Evolutionary conservation across 2,329 filamentous ascomycete genomes (phyloP).

Genomic region (Ceratocystiopsis sp.): DNA sequence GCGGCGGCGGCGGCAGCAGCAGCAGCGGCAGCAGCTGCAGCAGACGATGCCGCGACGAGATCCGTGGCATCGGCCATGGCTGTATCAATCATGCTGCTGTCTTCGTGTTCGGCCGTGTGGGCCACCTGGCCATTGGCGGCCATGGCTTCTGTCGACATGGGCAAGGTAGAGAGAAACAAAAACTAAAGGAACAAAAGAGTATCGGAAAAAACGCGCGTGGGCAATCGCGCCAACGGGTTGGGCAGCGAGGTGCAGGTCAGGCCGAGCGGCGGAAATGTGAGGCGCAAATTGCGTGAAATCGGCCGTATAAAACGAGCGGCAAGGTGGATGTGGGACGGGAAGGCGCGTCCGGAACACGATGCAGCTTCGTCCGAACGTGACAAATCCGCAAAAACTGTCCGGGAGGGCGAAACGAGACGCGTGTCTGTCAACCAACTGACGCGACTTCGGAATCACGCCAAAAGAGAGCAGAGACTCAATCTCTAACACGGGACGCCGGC

Average conservation of each 20-base stretch:
- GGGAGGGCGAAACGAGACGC: no score
- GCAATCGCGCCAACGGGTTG: conserved; percentile 1
- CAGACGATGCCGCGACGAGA: conserved; percentile 1
- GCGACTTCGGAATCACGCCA: no score
- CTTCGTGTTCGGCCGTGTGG: no score
- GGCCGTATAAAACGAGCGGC: neutral
- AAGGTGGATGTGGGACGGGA: no score
- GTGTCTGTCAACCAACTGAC: no score
- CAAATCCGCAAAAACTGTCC: no score
- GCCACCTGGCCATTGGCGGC: no score
- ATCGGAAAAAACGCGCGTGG: neutral
- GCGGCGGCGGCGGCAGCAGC: conserved; percentile 7
- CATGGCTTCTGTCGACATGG: neutral
- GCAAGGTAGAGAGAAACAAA: neutral
- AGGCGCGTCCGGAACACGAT: no score
- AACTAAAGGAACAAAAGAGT: neutral
- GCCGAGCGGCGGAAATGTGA: neutral
- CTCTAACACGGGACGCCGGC: no score
- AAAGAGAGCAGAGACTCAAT: neutral
- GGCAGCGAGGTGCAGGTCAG: neutral
- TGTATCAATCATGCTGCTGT: no score
- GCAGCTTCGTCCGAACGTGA: no score
- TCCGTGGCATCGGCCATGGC: conserved; percentile 2
- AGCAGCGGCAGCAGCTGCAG: conserved; percentile 5
- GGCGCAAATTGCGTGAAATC: neutral